Evolutionary conservation across 225 moss, liverwort and hornwort genomes (phyloP).

Genomic region (Sphagnum contortum): DNA sequence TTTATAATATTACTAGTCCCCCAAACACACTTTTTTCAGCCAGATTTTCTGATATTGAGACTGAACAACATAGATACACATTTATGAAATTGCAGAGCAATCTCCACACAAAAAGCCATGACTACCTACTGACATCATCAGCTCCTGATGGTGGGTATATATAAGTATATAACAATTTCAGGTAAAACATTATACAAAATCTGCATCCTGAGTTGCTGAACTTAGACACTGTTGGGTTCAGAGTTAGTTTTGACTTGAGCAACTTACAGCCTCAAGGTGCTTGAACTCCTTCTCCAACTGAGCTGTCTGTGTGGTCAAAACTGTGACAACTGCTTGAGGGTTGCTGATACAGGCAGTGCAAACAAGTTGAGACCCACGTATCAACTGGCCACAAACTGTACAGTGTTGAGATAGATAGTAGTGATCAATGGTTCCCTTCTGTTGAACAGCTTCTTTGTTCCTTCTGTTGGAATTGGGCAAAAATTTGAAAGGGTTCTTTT

Average conservation of each 20-base stretch:
- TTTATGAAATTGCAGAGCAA: neutral
- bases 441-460: slow-evolving; percentile 20
- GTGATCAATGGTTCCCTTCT: slow-evolving; percentile 80
- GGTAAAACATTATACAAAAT: too few species aligned
- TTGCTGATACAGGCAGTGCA: slow-evolving; percentile 53
- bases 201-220: too few species aligned
- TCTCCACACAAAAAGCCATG: too few species aligned
- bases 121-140: too few species aligned
- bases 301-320: slow-evolving; percentile 68
- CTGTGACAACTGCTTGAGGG: slow-evolving; percentile 49
- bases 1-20: too few species aligned
- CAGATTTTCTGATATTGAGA: too few species aligned
- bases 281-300: slow-evolving; percentile 81
- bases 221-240: too few species aligned
- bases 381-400: slow-evolving; percentile 77
- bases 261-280: slow-evolving; percentile 72
- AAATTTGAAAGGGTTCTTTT: slow-evolving; percentile 8
- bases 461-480: slow-evolving; percentile 18
- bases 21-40: too few species aligned
- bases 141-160: too few species aligned
- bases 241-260: too few species aligned
- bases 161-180: too few species aligned
- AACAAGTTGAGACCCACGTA: slow-evolving; percentile 72
- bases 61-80: neutral
- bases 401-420: slow-evolving; percentile 94